Base-by-base conservation (phyloP, 495 filamentous ascomycete genomes). In the Pseudoneurospora amorphoporcata region DNA sequence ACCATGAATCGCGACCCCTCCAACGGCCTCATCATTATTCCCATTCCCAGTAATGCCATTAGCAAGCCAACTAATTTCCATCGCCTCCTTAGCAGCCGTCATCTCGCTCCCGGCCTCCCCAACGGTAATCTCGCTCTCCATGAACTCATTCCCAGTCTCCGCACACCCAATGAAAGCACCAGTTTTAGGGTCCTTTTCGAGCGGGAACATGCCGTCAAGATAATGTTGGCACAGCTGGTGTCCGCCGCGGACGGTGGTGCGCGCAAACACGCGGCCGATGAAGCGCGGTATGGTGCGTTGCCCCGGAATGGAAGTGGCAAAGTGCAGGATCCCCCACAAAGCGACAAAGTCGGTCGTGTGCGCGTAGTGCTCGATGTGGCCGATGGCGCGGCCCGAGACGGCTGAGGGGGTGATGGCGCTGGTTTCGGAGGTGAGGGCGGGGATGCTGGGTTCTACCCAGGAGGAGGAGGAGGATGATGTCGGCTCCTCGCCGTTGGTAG, bases 181-280 rank as follows among this genome's bases (percentile, higher is more conserved):
- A 29, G 72, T 79, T 12, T 72, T 68, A 2, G 73, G 69, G 23
- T 83, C 76, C 0, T 77, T 76, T 9, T 76, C 75, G 3, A 90
- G 79, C 0, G 88, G 87, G 74, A 97, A 97, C 90, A 96, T 95
- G n/a, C 79, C 82, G 70, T 91, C 88, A 0, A 96, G 82, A 69
- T 95, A 97, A 76, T 97, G 94, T 82, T 93, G 90, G 70, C 88
- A 89, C 72, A 97, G 85, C 73, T 92, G 83, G 77, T 97, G 94
- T 0, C 94, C 94, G 5, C 85, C 83, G 2, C 86, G 81, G 17
- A 78, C 77, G 1, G 86, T 88, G 4, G 83, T 82, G 2, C 89
- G 86, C n/a, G 87, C 84, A 72, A 96, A 96, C 0, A 97, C 84
- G 16, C 88, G 87, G 2, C 94, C 94, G 77, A 92, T 88, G 80